Percentiles rank a stretch among this genome's conserved stretches.
Evolutionary conservation across 1,139 yeast species (phyloP).

Genomic region (Citeromyces hawaiiensis): DNA sequence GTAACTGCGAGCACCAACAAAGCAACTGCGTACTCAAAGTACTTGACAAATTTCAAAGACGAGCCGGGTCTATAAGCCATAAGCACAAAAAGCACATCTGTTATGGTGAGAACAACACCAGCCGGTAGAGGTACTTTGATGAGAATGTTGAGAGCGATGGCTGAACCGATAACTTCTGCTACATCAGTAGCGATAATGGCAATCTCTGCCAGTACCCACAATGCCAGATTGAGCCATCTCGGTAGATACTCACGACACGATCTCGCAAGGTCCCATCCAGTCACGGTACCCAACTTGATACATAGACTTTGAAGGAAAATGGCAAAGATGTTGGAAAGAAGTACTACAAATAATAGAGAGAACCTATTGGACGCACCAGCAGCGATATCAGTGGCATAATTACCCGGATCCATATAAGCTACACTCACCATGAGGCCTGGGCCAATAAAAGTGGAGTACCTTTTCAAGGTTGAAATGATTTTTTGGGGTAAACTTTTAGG

Average conservation of each 20-base stretch:
- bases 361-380: conserved; percentile 64
- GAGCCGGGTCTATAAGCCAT: conserved; percentile 65
- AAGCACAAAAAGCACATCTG: conserved; percentile 61
- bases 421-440: conserved; percentile 71
- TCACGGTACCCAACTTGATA: conserved; percentile 66
- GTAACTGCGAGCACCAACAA: conserved; percentile 55
- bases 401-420: conserved; percentile 81
- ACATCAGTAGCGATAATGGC: conserved; percentile 80
- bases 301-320: conserved; percentile 62
- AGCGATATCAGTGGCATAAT: conserved; percentile 65
- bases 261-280: conserved; percentile 66
- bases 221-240: conserved; percentile 34
- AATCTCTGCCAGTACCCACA: conserved; percentile 63
- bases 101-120: conserved; percentile 60
- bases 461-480: conserved; percentile 3
- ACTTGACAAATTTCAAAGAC: conserved; percentile 46
- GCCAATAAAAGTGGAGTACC: conserved; percentile 38
- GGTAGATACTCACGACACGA: conserved; percentile 56
- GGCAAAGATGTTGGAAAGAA: conserved; percentile 60
- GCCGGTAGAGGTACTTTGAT: conserved; percentile 62
- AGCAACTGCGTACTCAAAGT: conserved; percentile 59
- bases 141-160: conserved; percentile 65
- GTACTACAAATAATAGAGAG: conserved; percentile 50
- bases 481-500: background rate
- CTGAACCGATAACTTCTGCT: conserved; percentile 84